Percentiles rank a stretch among this genome's conserved stretches.
Evolutionary conservation across 352 stramenopile species (phyloP).

Genomic region (Phytophthora aleatoria): DNA sequence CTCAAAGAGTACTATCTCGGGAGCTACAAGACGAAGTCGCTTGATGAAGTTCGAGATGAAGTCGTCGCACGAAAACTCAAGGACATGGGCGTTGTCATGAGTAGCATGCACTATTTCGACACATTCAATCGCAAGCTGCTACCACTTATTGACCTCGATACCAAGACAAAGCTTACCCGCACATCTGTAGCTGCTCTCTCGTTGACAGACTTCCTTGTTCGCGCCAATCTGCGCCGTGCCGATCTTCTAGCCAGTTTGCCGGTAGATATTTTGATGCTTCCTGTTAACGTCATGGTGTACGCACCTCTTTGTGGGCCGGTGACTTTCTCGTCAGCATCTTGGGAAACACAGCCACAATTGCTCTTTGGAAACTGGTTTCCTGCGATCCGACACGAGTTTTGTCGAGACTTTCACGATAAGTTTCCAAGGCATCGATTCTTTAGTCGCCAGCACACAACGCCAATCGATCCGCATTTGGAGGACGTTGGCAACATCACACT

Average conservation of each 20-base stretch:
- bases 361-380: no score
- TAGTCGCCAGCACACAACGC: constrained; percentile 10
- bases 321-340: no score
- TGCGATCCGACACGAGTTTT: no score
- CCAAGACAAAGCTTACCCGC: constrained; percentile 14
- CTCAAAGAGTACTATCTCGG: constrained; percentile 44
- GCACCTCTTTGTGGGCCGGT: no score
- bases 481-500: constrained; percentile 24
- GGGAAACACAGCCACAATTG: no score
- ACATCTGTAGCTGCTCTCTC: constrained; percentile 6
- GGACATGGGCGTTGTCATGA: constrained; percentile 32
- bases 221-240: constrained; percentile 26
- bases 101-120: constrained; percentile 37
- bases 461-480: constrained; percentile 24
- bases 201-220: constrained; percentile 40
- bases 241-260: constrained; percentile 37
- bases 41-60: constrained; percentile 45
- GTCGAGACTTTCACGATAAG: background rate
- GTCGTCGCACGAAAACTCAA: constrained; percentile 34
- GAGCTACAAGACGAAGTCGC: constrained; percentile 41
- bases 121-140: constrained; percentile 24
- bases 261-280: constrained; percentile 15
- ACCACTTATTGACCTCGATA: constrained; percentile 27
- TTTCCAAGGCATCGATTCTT: constrained; percentile 45
- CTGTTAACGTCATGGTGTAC: no score